Evolutionary conservation across 1,284 basidiomycete species (phyloP).

Genomic region (Rhodotorula glutinis): DNA sequence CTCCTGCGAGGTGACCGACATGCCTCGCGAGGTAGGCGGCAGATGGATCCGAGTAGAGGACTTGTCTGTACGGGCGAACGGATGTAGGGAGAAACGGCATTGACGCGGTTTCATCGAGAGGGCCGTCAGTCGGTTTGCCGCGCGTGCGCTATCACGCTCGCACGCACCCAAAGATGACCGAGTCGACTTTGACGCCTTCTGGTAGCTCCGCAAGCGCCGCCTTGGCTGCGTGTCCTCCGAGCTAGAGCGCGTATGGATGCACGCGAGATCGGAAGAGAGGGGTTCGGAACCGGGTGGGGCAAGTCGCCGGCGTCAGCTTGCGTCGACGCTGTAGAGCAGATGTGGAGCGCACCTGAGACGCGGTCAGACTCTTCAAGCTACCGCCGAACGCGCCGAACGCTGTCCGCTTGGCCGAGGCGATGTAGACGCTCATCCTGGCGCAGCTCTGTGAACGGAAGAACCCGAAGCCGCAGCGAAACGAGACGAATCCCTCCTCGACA

Average conservation of each 20-base stretch:
- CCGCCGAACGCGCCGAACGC: slow-evolving; percentile 58
- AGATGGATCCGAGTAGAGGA: slow-evolving; percentile 56
- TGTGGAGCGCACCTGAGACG: slow-evolving; percentile 40
- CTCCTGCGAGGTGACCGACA: slow-evolving; percentile 81
- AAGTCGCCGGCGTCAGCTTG: background rate
- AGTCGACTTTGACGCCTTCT: slow-evolving; percentile 51
- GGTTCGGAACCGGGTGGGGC: slow-evolving; percentile 18
- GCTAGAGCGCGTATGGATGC: slow-evolving; percentile 41
- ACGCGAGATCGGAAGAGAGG: slow-evolving; percentile 25
- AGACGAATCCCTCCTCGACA: too few species aligned
- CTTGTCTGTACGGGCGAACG: slow-evolving; percentile 45
- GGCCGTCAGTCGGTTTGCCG: too few species aligned
- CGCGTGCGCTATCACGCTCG: too few species aligned
- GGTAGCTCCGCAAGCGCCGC: slow-evolving; percentile 56
- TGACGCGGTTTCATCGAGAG: too few species aligned
- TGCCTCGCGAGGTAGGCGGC: slow-evolving; percentile 95
- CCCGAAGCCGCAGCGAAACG: too few species aligned
- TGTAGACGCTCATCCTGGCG: slow-evolving; percentile 36
- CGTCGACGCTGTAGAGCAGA: too few species aligned
- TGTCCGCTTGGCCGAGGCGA: slow-evolving; percentile 53
- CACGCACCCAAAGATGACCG: slow-evolving; percentile 53
- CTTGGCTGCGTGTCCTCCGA: slow-evolving; percentile 55
- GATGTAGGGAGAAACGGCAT: background rate
- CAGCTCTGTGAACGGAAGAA: too few species aligned
- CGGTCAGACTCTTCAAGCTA: slow-evolving; percentile 52